A percentile compares a stretch with the other conserved stretches of the same genome.
Evolutionary conservation across 805 yeast species (phyloP).

Genomic region (baker's yeast (Saccharomyces cerevisiae)): DNA sequence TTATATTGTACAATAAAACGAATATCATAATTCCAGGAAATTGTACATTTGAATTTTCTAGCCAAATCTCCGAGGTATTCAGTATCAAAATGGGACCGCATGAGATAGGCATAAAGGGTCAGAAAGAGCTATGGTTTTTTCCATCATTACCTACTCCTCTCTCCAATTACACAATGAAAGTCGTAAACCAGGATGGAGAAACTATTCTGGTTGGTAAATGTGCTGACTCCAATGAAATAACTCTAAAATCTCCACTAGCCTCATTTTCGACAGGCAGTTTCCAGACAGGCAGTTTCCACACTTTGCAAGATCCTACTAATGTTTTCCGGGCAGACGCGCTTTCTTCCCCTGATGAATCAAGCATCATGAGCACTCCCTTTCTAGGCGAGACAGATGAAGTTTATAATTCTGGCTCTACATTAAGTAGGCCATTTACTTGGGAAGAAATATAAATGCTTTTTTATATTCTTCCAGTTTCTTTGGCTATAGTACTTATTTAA

Average conservation of each 20-base stretch:
- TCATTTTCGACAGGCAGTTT: not conserved
- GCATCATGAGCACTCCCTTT: not conserved
- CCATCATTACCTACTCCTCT: not conserved
- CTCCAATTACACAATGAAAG: not conserved
- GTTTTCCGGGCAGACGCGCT: not conserved
- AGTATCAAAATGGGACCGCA: not conserved
- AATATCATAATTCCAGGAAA: not conserved
- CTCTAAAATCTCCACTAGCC: not conserved
- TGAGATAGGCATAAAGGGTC: not conserved
- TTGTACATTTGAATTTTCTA: not conserved
- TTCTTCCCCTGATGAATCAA: not conserved
- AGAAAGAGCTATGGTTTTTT: not conserved
- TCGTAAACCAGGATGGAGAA: not conserved
- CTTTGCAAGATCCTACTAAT: not conserved
- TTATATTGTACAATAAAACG: not conserved
- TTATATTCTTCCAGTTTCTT: not conserved
- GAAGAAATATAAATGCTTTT: not conserved
- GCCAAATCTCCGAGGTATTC: not conserved
- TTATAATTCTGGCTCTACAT: not conserved
- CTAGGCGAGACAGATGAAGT: not conserved
- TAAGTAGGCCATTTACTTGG: not conserved
- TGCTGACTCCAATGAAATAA: not conserved
- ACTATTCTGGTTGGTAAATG: not conserved
- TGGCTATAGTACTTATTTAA: not conserved
- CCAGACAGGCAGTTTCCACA: not conserved